Base-by-base conservation (phyloP, 2,329 filamentous ascomycete species). In the Ramichloridium luteum region DNA sequence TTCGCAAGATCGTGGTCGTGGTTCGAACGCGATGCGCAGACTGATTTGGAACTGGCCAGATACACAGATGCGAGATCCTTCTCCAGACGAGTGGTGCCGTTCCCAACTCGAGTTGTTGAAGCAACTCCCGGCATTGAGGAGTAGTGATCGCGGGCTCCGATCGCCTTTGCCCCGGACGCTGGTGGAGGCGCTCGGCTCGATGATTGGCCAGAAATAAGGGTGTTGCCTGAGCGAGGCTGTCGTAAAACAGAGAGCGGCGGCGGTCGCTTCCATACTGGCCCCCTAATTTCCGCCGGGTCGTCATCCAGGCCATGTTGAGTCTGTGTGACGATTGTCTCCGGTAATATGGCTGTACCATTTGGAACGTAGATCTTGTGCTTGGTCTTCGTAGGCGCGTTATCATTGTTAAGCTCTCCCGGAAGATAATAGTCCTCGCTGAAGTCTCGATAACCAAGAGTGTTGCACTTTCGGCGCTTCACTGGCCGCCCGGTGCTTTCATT, bases 1-100 rank as follows among this genome's bases (percentile, higher is more conserved):
- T 68, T 65, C 13, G 60, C 65, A 15, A 72, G 54, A 32, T 71
- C 67, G 34, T 59, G 48, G n/a, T n/a, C n/a, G n/a, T n/a, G n/a
- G n/a, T n/a, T n/a, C n/a, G n/a, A n/a, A n/a, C n/a, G n/a, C n/a
- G n/a, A n/a, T n/a, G n/a, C n/a, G n/a, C n/a, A n/a, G n/a, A n/a
- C n/a, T n/a, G n/a, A n/a, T n/a, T n/a, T n/a, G n/a, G n/a, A n/a
- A n/a, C n/a, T n/a, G 8, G 38, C 40, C 9, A 34, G 28, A 29
- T 44, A 8, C 8, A 23, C 20, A 23, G n/a, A 8, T 8, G 20
- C 8, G n/a, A 23, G n/a, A 29, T 53, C 50, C 13, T 47, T 48
- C 30, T 54, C 49, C 18, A 53, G 26, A 8, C 47, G 45, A 13
- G 44, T 45, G 17, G 50, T 49, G 3, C 52, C 15, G 3, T 36